These are phyloP conservation scores for Calamus simplicifolius DNA, from an alignment of 176 grass and related monocot genomes.

Conservation along the genomic window DNA sequence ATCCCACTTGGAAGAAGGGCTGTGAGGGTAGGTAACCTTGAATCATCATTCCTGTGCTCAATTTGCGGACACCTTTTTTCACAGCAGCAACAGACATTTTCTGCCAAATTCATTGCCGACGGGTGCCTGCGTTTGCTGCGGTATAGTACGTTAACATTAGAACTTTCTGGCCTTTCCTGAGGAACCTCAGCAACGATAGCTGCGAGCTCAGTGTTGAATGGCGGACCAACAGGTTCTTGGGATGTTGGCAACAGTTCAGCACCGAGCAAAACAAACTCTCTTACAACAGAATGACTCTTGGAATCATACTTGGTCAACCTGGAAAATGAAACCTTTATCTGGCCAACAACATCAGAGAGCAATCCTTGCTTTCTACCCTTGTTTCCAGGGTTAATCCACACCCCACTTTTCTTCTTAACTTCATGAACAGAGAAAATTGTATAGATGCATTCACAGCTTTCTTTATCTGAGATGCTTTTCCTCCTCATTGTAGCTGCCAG, in stretches of 20 bases:
- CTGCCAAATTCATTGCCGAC: slow-evolving; percentile 2
- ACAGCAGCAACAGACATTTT: slow-evolving; percentile 22
- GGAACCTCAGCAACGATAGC: slow-evolving; percentile 51
- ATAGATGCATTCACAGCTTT: slow-evolving; percentile 59
- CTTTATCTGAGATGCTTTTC: slow-evolving; percentile 31
- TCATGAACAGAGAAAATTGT: slow-evolving; percentile 65
- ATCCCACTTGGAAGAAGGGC: slow-evolving; percentile 72
- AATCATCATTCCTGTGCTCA: slow-evolving; percentile 26
- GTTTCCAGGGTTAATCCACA: slow-evolving; percentile 51
- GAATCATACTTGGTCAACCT: slow-evolving; percentile 41
- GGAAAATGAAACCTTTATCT: slow-evolving; percentile 40
- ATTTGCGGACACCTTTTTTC: slow-evolving; percentile 20
- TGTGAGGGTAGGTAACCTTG: slow-evolving; percentile 21
- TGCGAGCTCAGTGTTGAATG: slow-evolving; percentile 51
- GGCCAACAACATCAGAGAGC: slow-evolving; percentile 62
- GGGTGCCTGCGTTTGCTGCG: background rate
- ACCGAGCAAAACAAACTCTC: slow-evolving; percentile 83
- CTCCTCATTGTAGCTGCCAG: slow-evolving; percentile 61
- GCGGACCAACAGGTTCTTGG: slow-evolving; percentile 31
- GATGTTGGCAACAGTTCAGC: slow-evolving; percentile 35
- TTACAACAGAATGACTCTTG: slow-evolving; percentile 33
- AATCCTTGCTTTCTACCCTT: slow-evolving; percentile 71
- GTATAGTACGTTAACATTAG: slow-evolving; percentile 10
- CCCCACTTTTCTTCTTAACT: slow-evolving; percentile 48
- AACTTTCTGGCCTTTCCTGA: slow-evolving; percentile 28